phyloP scores from a whole-genome alignment of 352 stramenopile species.

The Blastocystis sp. region DNA sequence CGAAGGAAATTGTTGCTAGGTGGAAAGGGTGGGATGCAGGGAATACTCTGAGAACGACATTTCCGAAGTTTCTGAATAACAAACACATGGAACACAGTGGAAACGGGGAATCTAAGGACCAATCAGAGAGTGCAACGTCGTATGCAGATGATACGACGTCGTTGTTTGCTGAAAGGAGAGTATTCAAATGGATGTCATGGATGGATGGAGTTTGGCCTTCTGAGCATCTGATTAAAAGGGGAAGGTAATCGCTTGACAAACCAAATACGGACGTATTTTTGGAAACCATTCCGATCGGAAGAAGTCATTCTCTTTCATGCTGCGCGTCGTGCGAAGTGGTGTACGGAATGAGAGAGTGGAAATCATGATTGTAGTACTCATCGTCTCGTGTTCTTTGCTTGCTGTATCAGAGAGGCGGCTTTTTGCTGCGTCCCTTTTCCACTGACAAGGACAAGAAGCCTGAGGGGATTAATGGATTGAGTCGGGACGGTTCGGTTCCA shows the following conservation, averaged over 20 bases:
- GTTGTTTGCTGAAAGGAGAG: not conserved
- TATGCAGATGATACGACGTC: not conserved
- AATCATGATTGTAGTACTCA: not conserved
- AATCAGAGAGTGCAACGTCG: conserved; percentile 24
- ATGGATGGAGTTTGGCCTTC: too few species aligned
- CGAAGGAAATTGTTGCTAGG: conserved; percentile 43
- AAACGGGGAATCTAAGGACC: not conserved
- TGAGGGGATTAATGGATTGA: conserved; percentile 4
- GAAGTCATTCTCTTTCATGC: not conserved
- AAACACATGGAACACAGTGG: not conserved
- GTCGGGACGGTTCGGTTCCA: not conserved
- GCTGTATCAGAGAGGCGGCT: not conserved
- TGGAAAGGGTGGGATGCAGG: not conserved
- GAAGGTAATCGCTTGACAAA: too few species aligned
- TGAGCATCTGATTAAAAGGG: not conserved
- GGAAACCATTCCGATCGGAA: not conserved
- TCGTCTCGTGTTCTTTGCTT: not conserved
- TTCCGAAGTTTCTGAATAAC: not conserved
- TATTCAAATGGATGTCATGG: not conserved
- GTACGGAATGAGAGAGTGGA: not conserved
- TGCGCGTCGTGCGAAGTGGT: not conserved
- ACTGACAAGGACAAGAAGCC: conserved; percentile 3
- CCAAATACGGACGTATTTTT: not conserved
- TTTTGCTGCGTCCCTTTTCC: not conserved
- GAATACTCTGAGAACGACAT: conserved; percentile 8